These are phyloP conservation scores for Lentinula boryana DNA, from an alignment of 768 basidiomycete genomes.

Conservation along the genomic window DNA sequence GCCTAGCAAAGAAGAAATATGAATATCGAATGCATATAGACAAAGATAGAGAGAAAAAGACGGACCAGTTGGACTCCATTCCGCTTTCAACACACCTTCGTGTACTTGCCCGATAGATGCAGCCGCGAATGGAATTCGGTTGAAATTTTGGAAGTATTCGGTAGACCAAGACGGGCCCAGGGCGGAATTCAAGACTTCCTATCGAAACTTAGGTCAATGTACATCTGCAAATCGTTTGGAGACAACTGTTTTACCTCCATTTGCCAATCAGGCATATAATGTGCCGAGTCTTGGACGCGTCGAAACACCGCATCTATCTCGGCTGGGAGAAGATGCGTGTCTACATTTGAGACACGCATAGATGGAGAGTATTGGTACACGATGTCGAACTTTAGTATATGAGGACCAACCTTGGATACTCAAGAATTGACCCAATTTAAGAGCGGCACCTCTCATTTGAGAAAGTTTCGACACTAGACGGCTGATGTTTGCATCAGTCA, in stretches of 20 bases:
- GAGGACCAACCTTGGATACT: slow-evolving; percentile 77
- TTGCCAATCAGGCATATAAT: slow-evolving; percentile 99
- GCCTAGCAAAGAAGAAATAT: slow-evolving; percentile 9
- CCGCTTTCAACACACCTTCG: slow-evolving; percentile 52
- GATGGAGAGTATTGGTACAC: neutral
- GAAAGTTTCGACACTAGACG: slow-evolving; percentile 90
- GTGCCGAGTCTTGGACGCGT: slow-evolving; percentile 88
- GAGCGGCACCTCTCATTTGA: slow-evolving; percentile 92
- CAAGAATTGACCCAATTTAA: slow-evolving; percentile 96
- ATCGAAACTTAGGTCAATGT: neutral
- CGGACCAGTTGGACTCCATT: slow-evolving; percentile 41
- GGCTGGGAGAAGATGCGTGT: slow-evolving; percentile 82
- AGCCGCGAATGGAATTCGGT: slow-evolving; percentile 85
- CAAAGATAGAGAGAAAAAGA: neutral
- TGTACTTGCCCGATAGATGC: slow-evolving; percentile 99
- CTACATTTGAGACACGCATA: slow-evolving; percentile 30
- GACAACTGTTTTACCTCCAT: slow-evolving; percentile 61
- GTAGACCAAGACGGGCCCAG: slow-evolving; percentile 72
- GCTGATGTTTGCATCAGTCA: slow-evolving; percentile 88
- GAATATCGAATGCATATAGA: neutral
- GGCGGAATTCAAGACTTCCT: slow-evolving; percentile 70
- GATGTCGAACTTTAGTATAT: neutral
- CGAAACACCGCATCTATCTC: slow-evolving; percentile 87
- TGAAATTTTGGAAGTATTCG: slow-evolving; percentile 62
- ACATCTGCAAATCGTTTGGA: neutral